Percentiles rank a stretch among this genome's conserved stretches.
Conservation (phyloP, 352 stramenopile genomes). For the Halophytophthora batemanensis region DNA sequence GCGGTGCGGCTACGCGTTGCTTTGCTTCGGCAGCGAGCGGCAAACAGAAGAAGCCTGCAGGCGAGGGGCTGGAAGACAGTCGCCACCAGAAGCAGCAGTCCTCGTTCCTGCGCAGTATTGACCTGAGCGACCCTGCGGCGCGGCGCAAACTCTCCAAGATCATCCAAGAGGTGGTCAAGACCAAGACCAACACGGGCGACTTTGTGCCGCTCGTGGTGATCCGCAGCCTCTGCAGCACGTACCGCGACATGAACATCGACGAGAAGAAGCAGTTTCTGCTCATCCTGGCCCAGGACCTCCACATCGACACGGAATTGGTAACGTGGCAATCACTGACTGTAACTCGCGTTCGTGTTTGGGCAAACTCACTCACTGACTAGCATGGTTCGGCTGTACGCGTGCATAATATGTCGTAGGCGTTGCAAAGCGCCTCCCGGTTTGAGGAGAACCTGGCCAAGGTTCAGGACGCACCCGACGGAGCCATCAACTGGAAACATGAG, state of each 20-base stretch:
- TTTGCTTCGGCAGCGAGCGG: not conserved
- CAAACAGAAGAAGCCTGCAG: slow-evolving; percentile 1
- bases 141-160: slow-evolving; percentile 55
- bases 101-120: slow-evolving; percentile 46
- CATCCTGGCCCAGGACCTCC: slow-evolving; percentile 70
- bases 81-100: slow-evolving; percentile 27
- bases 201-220: slow-evolving; percentile 80
- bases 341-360: too few relatives aligned
- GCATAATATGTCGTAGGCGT: too few relatives aligned
- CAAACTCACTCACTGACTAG: too few relatives aligned
- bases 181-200: slow-evolving; percentile 62
- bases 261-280: slow-evolving; percentile 82
- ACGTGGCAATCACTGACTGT: too few relatives aligned
- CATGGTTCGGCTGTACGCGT: too few relatives aligned
- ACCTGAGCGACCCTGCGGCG: slow-evolving; percentile 37
- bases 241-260: slow-evolving; percentile 61
- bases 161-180: slow-evolving; percentile 69
- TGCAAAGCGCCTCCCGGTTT: slow-evolving; percentile 57
- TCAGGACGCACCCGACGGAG: slow-evolving; percentile 23
- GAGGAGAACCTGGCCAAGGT: slow-evolving; percentile 51
- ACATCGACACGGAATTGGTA: too few relatives aligned
- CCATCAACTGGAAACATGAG: slow-evolving; percentile 63
- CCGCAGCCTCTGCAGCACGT: slow-evolving; percentile 60
- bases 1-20: too few relatives aligned
- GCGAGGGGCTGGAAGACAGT: slow-evolving; percentile 6